Percentiles rank a stretch among this genome's conserved stretches.
Evolutionary conservation across 441 rosid species (phyloP).

Genomic region (Brassica balearica): DNA sequence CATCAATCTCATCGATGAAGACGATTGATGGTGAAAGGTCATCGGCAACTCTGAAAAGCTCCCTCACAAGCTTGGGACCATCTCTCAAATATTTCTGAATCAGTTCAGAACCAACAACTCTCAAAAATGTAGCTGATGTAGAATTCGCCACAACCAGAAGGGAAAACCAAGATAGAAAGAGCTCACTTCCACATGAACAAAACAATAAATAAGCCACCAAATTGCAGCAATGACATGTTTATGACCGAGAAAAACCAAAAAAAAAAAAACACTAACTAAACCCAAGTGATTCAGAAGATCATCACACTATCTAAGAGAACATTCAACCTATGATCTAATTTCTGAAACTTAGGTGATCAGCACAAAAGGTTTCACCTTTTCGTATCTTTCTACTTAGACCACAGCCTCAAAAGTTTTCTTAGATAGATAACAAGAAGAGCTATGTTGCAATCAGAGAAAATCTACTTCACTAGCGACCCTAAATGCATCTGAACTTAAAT

Average conservation of each 20-base stretch:
- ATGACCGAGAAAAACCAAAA: too few species aligned
- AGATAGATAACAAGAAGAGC: neutral
- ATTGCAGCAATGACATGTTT: neutral
- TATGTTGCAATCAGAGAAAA: neutral
- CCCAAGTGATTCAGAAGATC: too few species aligned
- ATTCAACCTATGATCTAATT: constrained; percentile 7
- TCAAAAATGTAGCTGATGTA: constrained; percentile 93
- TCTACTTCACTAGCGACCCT: neutral
- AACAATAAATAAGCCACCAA: neutral
- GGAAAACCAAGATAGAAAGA: constrained; percentile 7
- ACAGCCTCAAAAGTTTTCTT: neutral
- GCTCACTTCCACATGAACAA: neutral
- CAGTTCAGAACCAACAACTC: constrained; percentile 94
- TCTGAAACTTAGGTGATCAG: neutral
- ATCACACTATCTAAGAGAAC: too few species aligned
- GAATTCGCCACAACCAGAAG: constrained; percentile 90
- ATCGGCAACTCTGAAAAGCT: constrained; percentile 96
- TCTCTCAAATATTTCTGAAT: constrained; percentile 96
- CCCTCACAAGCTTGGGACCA: constrained; percentile 94
- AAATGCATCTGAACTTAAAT: neutral
- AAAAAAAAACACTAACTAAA: too few species aligned
- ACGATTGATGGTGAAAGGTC: constrained; percentile 94
- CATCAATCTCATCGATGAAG: constrained; percentile 97
- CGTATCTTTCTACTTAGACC: neutral
- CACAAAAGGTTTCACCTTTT: neutral